Evolutionary conservation across 345 rosid species (phyloP).

Genomic region (Zanthoxylum bungeanum): DNA sequence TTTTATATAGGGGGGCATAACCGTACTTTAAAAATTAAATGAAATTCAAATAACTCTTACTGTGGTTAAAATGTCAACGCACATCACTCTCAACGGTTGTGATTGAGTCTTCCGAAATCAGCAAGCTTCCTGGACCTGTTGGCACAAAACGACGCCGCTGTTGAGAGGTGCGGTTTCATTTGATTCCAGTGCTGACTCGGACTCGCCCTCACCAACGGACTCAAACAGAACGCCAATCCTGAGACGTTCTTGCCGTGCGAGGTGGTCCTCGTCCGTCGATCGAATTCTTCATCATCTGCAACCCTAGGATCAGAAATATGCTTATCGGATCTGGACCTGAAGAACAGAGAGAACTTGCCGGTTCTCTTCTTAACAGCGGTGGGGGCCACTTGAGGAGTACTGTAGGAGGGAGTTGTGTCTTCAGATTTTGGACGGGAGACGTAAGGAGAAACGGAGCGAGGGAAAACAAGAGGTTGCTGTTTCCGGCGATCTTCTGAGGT

Average conservation of each 20-base stretch:
- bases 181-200: slow-evolving; percentile 66
- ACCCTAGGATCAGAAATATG: slow-evolving; percentile 38
- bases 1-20: too few relatives aligned
- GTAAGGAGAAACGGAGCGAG: slow-evolving; percentile 83
- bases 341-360: slow-evolving; percentile 46
- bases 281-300: slow-evolving; percentile 37
- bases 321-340: slow-evolving; percentile 71
- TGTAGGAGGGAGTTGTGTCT: slow-evolving; percentile 28
- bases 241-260: slow-evolving; percentile 37
- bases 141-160: slow-evolving; percentile 67
- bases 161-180: slow-evolving; percentile 63
- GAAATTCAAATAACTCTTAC: background rate
- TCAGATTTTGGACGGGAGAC: slow-evolving; percentile 67
- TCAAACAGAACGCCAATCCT: slow-evolving; percentile 72
- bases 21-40: slow-evolving; percentile 21
- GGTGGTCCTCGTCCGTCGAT: slow-evolving; percentile 26
- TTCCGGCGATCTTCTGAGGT: slow-evolving; percentile 24
- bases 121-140: slow-evolving; percentile 89
- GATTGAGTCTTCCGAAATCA: slow-evolving; percentile 72
- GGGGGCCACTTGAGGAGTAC: slow-evolving; percentile 75
- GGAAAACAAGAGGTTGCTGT: slow-evolving; percentile 51
- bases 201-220: slow-evolving; percentile 88
- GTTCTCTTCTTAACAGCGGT: slow-evolving; percentile 34
- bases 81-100: slow-evolving; percentile 50
- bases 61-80: slow-evolving; percentile 30